Evolutionary conservation across 2,329 filamentous ascomycete genomes (phyloP), one percentile per base, ranked within the genome.

Genomic region (Neoascochyta sp.): DNA sequence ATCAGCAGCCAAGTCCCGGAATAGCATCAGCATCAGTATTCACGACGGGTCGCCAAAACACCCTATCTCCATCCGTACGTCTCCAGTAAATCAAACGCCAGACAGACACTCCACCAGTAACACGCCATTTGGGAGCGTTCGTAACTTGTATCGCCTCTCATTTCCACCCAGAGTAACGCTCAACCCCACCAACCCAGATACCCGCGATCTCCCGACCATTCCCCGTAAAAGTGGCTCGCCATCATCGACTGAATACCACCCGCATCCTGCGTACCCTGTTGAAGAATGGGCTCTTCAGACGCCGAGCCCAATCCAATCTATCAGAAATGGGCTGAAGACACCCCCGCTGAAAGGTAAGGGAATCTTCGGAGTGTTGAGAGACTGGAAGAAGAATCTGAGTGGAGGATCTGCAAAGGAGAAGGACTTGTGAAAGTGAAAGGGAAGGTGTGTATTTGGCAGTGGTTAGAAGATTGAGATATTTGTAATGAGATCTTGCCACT

Each of bases 261-360:
- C 45, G 2, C 45, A 56, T 27, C 50, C 48, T 14, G 48, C 41
- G 22, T 56, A 50, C 26, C 41, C 46, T 2, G 17, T 49, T 2
- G 45, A 52, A 13, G 48, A 55, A 6, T 59, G 57, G 54, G 32
- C 39, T 10, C 30, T 42, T 16, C 44, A 38, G 18, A 56, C 51
- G 5, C 55, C 54, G 3, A 60, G 57, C 27, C 56, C 54, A 1
- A 44, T 50, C 17, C 47, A 49, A 16, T 47, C 43, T 3, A 15
- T 45, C 3, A 40, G 46, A 15, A 46, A 52, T 5, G 37, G 36
- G 2, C 44, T 50, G 9, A 31, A 38, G 3, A 53, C 52, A 12
- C 51, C 52, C 7, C 48, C 45, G 13, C 25, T 47, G 11, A 29
- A 15, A n/a, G n/a, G n/a, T n/a, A n/a, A n/a, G n/a, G n/a, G n/a